A percentile compares a stretch with the other conserved stretches of the same genome.
These are phyloP conservation scores for Exutisphaerella laricina DNA, from an alignment of 2,329 filamentous ascomycete species.

Conservation along the genomic window DNA sequence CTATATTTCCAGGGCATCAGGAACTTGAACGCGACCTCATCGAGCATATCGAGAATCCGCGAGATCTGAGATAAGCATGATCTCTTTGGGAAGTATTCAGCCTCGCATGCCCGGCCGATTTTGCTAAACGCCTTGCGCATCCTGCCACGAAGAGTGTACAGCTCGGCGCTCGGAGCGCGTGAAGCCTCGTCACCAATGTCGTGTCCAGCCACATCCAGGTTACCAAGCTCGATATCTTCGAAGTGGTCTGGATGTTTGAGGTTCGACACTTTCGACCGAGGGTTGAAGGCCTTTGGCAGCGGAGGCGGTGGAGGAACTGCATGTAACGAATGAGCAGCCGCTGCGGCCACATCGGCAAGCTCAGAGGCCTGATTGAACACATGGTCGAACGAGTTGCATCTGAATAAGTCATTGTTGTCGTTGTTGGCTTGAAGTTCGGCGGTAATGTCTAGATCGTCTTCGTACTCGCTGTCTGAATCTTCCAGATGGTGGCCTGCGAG, in stretches of 20 bases:
- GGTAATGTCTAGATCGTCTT: constrained; percentile 6
- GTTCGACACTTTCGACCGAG: too few species aligned
- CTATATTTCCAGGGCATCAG: too few species aligned
- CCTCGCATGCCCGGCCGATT: neutral
- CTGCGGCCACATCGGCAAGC: neutral
- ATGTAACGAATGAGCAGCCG: too few species aligned
- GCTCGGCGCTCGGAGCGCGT: too few species aligned
- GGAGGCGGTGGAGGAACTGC: too few species aligned
- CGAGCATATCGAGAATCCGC: too few species aligned
- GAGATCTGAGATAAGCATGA: too few species aligned
- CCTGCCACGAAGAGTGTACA: too few species aligned
- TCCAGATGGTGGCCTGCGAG: neutral
- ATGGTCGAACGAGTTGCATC: neutral
- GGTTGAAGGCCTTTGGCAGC: too few species aligned
- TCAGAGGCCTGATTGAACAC: neutral
- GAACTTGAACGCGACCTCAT: too few species aligned
- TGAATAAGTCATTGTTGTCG: neutral
- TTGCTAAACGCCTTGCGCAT: neutral
- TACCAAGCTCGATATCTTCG: neutral
- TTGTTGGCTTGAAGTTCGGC: constrained; percentile 2
- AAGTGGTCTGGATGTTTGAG: neutral
- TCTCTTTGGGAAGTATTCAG: neutral
- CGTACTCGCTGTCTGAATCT: neutral
- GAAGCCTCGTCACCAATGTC: too few species aligned
- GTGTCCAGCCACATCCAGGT: too few species aligned